Percentiles rank a stretch among this genome's conserved stretches.
Conservation (phyloP, 768 basidiomycete species). For the Cystofilobasidium capitatum region DNA sequence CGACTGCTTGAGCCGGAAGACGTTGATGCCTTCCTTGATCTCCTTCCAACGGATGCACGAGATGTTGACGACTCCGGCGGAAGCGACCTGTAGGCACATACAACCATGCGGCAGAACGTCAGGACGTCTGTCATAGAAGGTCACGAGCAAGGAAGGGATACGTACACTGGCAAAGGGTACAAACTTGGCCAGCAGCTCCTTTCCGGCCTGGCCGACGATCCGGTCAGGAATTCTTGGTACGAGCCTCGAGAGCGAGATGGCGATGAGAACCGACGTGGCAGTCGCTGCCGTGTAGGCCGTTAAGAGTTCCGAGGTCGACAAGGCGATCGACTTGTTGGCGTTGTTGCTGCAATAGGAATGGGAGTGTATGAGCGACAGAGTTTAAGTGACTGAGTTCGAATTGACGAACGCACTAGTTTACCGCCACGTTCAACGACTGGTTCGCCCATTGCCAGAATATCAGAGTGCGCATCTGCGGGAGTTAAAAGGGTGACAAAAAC, state of each 20-base stretch:
- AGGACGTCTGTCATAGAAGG: background rate
- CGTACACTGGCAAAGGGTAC: constrained; percentile 42
- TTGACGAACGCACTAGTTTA: constrained; percentile 24
- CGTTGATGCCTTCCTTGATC: constrained; percentile 41
- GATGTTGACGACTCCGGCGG: constrained; percentile 30
- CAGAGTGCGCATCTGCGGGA: constrained; percentile 13
- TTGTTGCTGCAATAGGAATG: constrained; percentile 37
- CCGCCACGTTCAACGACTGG: constrained; percentile 41
- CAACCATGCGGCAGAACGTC: background rate
- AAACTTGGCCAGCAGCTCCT: constrained; percentile 33
- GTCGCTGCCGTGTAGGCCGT: constrained; percentile 42
- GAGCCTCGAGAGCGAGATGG: constrained; percentile 39
- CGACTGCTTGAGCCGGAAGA: constrained; percentile 32
- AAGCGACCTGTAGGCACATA: background rate
- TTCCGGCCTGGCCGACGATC: constrained; percentile 23
- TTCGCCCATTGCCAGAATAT: constrained; percentile 40
- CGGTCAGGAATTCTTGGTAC: constrained; percentile 38
- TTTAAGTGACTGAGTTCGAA: background rate
- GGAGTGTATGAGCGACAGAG: background rate
- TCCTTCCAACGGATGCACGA: constrained; percentile 43
- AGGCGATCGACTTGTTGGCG: constrained; percentile 39
- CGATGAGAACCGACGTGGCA: constrained; percentile 40
- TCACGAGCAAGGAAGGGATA: background rate
- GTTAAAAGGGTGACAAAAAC: constrained; percentile 7
- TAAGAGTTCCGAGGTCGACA: constrained; percentile 40